Base-by-base conservation (phyloP, 1,284 basidiomycete genomes). In the Grifola frondosa region DNA sequence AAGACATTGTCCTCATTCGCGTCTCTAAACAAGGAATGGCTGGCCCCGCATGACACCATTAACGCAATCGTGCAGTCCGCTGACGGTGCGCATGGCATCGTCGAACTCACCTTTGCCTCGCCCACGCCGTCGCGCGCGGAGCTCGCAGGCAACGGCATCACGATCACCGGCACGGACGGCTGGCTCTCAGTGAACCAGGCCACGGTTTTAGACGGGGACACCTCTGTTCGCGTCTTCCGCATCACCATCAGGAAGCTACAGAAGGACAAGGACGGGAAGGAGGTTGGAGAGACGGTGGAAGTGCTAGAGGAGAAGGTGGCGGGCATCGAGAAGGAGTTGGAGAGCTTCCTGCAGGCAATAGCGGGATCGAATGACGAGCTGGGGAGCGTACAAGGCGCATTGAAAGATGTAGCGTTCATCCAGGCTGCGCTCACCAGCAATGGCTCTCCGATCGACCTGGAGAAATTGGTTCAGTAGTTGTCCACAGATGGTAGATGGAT, bases 31-130 rank as follows among this genome's bases (percentile, higher is more conserved):
- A 77, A 81, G 50, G 71, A 81, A 16, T 78, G 81, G 58, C 78
- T 91, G 20, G 69, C 72, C 7, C 90, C 89, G 1, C 80, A 85
- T 49, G 90, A 92, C 66, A 91, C 88, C 9, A 77, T 88, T 52
- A 71, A 80, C 52, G 68, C 75, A 13, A 59, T 76, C 49, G 64
- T 76, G 44, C 73, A 73, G 48, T 68, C 78, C 33, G 74, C 71
- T 13, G 68, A 74, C 42, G 69, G 77, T 39, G 71, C 78, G 23
- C 78, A 83, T 44, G 86, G 85, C 35, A 68, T 73, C 50, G 63
- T 77, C 46, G 75, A 81, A 44, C 59, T 85, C 48, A 78, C 77
- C 11, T 78, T 71, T 45, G 78, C 75, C 10, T 75, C 78, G 2
- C 84, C 80, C 31, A 77, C 67, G 11, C 57, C 60, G 26, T 68